phyloP scores from a whole-genome alignment of 2,329 filamentous ascomycete species.

The Fusarium nelsonii region DNA sequence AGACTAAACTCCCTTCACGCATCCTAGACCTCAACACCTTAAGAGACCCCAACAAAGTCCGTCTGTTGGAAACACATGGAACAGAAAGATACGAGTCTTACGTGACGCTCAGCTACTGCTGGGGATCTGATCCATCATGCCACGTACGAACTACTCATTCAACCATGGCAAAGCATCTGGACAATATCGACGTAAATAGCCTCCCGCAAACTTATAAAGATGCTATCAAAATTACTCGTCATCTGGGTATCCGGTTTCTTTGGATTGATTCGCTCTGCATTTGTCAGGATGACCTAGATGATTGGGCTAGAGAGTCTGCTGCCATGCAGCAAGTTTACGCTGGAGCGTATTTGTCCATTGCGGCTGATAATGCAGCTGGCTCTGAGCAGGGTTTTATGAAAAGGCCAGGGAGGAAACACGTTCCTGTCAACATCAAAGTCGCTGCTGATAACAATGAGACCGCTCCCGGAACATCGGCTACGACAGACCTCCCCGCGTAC shows the following conservation, averaged over 20 bases:
- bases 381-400: not conserved
- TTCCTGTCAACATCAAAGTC: not conserved
- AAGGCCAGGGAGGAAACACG: not conserved
- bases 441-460: not conserved
- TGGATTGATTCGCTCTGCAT: constrained; percentile 35
- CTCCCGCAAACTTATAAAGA: constrained; percentile 24
- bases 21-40: constrained; percentile 6
- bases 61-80: not conserved
- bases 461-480: rapidly evolving
- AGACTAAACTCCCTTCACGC: constrained; percentile 6
- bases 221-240: constrained; percentile 21
- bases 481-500: not conserved
- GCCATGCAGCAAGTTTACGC: constrained; percentile 26
- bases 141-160: constrained; percentile 8
- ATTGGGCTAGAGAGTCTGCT: constrained; percentile 21
- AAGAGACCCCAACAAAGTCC: not conserved
- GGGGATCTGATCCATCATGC: not conserved
- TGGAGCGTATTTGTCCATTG: constrained; percentile 14
- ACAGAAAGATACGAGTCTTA: not conserved
- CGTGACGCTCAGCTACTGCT: constrained; percentile 26
- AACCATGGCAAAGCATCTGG: not conserved
- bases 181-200: not conserved
- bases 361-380: not conserved
- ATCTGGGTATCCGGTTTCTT: constrained; percentile 9
- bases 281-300: constrained; percentile 21